Evolutionary conservation across 1,284 basidiomycete genomes (phyloP), one percentile per base, ranked within the genome.

Genomic region (Heterobasidion parviporum): DNA sequence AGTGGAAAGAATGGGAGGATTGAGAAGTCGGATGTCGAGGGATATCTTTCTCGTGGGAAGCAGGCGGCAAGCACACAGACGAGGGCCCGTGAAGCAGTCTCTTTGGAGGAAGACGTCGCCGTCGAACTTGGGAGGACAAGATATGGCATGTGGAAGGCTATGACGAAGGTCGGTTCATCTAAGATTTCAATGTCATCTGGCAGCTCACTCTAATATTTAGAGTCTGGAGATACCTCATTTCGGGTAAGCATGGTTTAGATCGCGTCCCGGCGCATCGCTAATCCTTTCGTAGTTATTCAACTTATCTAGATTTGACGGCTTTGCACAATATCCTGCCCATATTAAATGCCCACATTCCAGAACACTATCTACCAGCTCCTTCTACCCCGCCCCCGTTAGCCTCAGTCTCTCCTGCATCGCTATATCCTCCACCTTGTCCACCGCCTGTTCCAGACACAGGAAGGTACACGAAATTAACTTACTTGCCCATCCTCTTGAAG

Each of bases 401-500:
- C 46, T 66, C 65, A 55, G 73, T 85, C 48, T 80, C 80, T n/a
- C 72, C 77, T 1, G 69, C 76, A 6, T 67, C 81, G 1, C 72
- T 81, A 56, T 69, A 74, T 57, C 68, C 75, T 0, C 64, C 68
- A 66, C 74, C 79, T 58, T 44, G 62, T 0, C 71, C 70, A 2
- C 69, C 74, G 5, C 56, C 65, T 5, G 67, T 80, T 3, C 74
- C 79, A 3, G 69, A 74, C 9, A 70, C 75, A 2, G 75, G 75
- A 26, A 78, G 79, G 48, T 89, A 79, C 69, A 72, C 77, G 35
- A 81, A 81, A 50, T 70, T 96, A 38, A 95, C 92, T 0, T 86
- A 92, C 67, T 83, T 97, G 26, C 92, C 91, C 3, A 76, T 96
- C 64, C 79, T 97, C 9, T 75, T 97, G 64, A 98, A 98, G 70